Conservation (phyloP, 495 filamentous ascomycete genomes). For the Xylaria nigripes region DNA sequence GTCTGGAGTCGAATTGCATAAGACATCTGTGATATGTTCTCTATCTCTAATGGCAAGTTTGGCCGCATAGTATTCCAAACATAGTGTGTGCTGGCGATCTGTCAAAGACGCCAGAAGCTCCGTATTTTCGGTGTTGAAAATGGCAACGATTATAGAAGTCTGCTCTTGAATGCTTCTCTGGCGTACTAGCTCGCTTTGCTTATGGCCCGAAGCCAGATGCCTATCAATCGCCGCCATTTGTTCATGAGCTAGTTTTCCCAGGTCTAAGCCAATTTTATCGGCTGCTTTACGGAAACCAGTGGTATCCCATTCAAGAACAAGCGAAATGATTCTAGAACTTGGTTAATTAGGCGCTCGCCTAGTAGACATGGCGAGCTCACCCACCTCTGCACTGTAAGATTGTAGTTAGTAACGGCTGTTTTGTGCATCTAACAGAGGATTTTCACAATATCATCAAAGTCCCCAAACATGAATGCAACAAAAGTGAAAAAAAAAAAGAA, state of each 20-base stretch:
- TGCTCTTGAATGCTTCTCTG: conserved; percentile 26
- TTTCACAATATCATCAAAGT: not conserved
- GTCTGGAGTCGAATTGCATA: conserved; percentile 53
- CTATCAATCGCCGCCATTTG: conserved; percentile 42
- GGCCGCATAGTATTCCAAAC: conserved; percentile 51
- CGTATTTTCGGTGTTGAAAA: conserved; percentile 32
- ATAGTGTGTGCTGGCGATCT: conserved; percentile 43
- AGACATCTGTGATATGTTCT: conserved; percentile 46
- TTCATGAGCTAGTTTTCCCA: conserved; percentile 38
- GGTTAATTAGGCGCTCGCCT: conserved; percentile 7
- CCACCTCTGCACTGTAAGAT: conserved; percentile 44
- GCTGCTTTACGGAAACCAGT: conserved; percentile 47
- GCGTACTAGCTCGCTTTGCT: conserved; percentile 42
- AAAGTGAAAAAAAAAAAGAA: not conserved
- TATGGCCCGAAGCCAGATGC: conserved; percentile 36
- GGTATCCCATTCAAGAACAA: conserved; percentile 53
- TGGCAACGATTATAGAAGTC: conserved; percentile 45
- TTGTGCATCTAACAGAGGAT: no score
- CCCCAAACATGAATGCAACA: not conserved
- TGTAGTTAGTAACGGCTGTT: not conserved
- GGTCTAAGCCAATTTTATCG: conserved; percentile 44
- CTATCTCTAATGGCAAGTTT: conserved; percentile 53
- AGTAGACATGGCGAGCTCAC: not conserved
- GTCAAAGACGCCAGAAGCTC: conserved; percentile 30
- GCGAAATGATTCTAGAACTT: conserved; percentile 48